These are phyloP conservation scores for Cystobasidium pallidum DNA, from an alignment of 1,284 basidiomycete genomes.

Conservation along the genomic window DNA sequence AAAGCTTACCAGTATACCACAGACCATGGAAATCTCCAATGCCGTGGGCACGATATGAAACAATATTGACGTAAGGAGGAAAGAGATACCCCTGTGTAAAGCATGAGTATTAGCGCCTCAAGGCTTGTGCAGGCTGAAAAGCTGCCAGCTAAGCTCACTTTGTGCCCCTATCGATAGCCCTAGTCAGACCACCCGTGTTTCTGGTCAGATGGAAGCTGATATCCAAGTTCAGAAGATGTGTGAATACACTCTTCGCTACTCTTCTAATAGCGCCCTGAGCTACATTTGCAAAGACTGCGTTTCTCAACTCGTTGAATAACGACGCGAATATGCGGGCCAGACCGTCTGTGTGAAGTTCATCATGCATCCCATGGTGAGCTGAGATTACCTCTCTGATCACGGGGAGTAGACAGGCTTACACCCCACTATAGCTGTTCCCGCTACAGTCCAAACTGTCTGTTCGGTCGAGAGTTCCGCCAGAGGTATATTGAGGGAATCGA, in stretches of 20 bases:
- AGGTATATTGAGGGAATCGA: slow-evolving; percentile 86
- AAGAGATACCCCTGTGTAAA: slow-evolving; percentile 81
- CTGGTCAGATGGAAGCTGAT: slow-evolving; percentile 89
- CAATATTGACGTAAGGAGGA: slow-evolving; percentile 87
- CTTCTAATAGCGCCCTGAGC: slow-evolving; percentile 91
- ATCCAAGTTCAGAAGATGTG: slow-evolving; percentile 86
- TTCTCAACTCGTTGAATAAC: slow-evolving; percentile 86
- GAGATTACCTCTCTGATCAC: too few species aligned
- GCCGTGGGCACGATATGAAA: slow-evolving; percentile 97
- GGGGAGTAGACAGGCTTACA: slow-evolving; percentile 64
- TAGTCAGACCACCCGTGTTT: slow-evolving; percentile 92
- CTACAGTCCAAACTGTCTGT: slow-evolving; percentile 76
- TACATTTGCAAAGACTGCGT: slow-evolving; percentile 95
- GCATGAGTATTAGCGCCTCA: not conserved
- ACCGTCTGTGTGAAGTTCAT: slow-evolving; percentile 67
- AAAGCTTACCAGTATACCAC: slow-evolving; percentile 80
- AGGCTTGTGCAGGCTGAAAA: too few species aligned
- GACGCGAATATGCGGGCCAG: slow-evolving; percentile 86
- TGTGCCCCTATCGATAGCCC: slow-evolving; percentile 95
- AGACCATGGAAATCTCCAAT: slow-evolving; percentile 93
- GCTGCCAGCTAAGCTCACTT: slow-evolving; percentile 76
- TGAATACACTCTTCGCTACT: slow-evolving; percentile 90
- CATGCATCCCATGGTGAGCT: not conserved
- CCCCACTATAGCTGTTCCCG: slow-evolving; percentile 83
- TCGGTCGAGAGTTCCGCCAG: slow-evolving; percentile 71